Evolutionary conservation across 768 basidiomycete genomes (phyloP), one percentile per base, ranked within the genome.

Genomic region (Symmetrospora coprosmae): DNA sequence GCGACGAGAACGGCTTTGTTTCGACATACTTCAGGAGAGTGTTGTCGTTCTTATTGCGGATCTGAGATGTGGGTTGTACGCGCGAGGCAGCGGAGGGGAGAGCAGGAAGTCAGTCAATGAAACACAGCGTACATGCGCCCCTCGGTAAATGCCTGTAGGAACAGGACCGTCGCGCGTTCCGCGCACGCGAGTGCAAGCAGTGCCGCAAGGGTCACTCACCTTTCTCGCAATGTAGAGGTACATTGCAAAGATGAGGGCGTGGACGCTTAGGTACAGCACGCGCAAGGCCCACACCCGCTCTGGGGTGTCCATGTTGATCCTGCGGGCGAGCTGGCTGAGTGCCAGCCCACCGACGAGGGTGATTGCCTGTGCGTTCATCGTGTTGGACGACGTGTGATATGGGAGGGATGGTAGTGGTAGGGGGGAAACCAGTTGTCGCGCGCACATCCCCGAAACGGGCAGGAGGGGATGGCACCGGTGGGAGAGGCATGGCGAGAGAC

Each of bases 21-120:
- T 92, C 87, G 43, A 91, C 88, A 74, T 92, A 99, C 80, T 96
- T 99, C 68, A 99, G 77, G 21, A 92, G 86, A 1, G 88, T 89
- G 73, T 84, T 80, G 75, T 99, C 92, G 69, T 97, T 97, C 81
- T 90, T 92, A 69, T 79, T 75, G 78, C 87, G 90, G 74, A 96
- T 82, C 87, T 94, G 65, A 21, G 7, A 5, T 28, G 43, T 25
- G 43, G 21, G n/a, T n/a, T n/a, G n/a, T n/a, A n/a, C n/a, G n/a
- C n/a, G n/a, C n/a, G n/a, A n/a, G n/a, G n/a, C n/a, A n/a, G n/a
- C n/a, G n/a, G n/a, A n/a, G n/a, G n/a, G n/a, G n/a, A n/a, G n/a
- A n/a, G n/a, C n/a, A n/a, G n/a, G n/a, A n/a, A n/a, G n/a, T n/a
- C n/a, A n/a, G n/a, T n/a, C n/a, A n/a, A 3, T 31, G 40, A 31